A percentile compares a stretch with the other conserved stretches of the same genome.
Conservation (phyloP, 441 rosid species). For the Gossypium laxum region DNA sequence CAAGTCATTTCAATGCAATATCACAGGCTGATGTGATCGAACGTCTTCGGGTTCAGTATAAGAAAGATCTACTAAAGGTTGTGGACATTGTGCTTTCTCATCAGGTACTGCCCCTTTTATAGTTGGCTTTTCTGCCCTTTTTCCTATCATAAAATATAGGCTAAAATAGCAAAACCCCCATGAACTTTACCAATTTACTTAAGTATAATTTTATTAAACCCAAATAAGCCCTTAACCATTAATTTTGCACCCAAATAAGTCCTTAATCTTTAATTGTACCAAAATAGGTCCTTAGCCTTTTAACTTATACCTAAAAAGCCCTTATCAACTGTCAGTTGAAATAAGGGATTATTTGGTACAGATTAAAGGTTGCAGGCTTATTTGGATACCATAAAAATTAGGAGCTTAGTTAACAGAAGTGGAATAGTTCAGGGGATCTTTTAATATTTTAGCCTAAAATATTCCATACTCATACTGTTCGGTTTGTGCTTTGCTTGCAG, state of each 20-base stretch:
- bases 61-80: constrained; percentile 84
- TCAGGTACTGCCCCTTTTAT: constrained; percentile 51
- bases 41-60: constrained; percentile 87
- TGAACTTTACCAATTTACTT: neutral
- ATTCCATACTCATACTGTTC: neutral
- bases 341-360: neutral
- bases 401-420: neutral
- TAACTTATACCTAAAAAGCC: neutral
- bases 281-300: neutral
- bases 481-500: constrained; percentile 33
- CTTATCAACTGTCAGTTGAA: neutral
- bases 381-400: neutral
- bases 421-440: neutral
- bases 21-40: constrained; percentile 95
- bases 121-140: constrained; percentile 19
- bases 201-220: neutral
- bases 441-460: neutral
- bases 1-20: constrained; percentile 1
- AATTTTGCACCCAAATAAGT: neutral
- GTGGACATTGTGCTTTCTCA: constrained; percentile 98
- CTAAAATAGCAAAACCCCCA: neutral
- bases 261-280: neutral
- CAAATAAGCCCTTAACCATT: neutral
- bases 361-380: neutral
- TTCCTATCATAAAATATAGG: neutral